Conservation (phyloP, 495 filamentous ascomycete genomes). For the Aspergillus carlsbadensis region DNA sequence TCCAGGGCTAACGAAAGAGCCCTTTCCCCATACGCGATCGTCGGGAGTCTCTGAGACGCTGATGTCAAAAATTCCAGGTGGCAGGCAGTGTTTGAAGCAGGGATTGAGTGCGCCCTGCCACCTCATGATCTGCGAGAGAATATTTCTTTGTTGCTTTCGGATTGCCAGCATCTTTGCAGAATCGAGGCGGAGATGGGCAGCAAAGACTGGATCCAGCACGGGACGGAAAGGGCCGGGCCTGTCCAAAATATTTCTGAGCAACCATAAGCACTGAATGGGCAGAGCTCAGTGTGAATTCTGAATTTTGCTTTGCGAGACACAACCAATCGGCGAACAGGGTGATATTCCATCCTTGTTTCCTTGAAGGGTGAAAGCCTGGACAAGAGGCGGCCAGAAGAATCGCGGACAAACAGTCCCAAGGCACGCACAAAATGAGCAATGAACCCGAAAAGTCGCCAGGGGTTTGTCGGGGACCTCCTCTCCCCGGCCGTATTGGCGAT, state of each 20-base stretch:
- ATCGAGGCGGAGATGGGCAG: constrained; percentile 6
- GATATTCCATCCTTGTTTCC: constrained; percentile 1
- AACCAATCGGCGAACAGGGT: constrained; percentile 10
- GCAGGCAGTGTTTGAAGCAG: not conserved
- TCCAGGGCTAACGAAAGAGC: constrained; percentile 26
- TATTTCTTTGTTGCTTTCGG: not conserved
- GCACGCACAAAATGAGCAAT: constrained; percentile 9
- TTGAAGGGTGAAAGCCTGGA: constrained; percentile 3
- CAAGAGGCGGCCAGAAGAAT: constrained; percentile 1
- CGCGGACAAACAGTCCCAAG: constrained; percentile 6
- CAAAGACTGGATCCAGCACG: constrained; percentile 25
- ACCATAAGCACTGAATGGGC: constrained; percentile 13
- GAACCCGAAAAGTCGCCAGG: constrained; percentile 12
- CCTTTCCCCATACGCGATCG: constrained; percentile 16
- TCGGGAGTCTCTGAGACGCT: not conserved
- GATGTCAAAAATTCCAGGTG: not conserved
- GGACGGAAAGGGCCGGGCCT: constrained; percentile 49
- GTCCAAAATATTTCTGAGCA: constrained; percentile 18
- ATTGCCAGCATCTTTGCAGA: not conserved
- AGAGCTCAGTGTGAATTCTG: constrained; percentile 6
- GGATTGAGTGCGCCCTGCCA: not conserved
- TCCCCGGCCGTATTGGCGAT: constrained; percentile 16
- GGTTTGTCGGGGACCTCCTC: constrained; percentile 1
- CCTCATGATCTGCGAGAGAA: not conserved
- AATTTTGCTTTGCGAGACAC: constrained; percentile 8